These are phyloP conservation scores for Glebionis coronaria DNA, from an alignment of 129 eudicot species.

Conservation along the genomic window DNA sequence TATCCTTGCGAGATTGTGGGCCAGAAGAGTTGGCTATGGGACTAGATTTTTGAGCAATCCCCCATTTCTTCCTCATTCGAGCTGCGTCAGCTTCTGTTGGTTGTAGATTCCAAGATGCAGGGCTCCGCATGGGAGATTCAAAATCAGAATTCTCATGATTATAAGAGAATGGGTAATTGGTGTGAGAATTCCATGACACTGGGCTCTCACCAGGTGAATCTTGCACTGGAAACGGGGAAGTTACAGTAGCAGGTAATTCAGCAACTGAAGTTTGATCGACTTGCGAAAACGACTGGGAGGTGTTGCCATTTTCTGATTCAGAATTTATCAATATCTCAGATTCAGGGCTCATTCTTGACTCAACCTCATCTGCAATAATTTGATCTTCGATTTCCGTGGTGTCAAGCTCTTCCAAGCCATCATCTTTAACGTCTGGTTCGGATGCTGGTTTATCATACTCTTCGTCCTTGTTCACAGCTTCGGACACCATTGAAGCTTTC, in stretches of 20 bases:
- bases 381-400: conserved; percentile 30
- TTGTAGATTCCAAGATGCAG: conserved; percentile 83
- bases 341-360: conserved; percentile 43
- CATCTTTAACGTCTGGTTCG: conserved; percentile 33
- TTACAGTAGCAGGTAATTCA: conserved; percentile 41
- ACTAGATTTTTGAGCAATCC: conserved; percentile 65
- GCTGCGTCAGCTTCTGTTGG: conserved; percentile 72
- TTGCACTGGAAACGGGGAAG: conserved; percentile 33
- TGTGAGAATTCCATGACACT: conserved; percentile 61
- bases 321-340: conserved; percentile 52
- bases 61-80: conserved; percentile 93
- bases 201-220: conserved; percentile 82
- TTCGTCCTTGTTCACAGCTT: conserved; percentile 31
- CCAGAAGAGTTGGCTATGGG: conserved; percentile 46
- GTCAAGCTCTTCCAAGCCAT: conserved; percentile 47
- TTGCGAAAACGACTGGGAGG: conserved; percentile 37
- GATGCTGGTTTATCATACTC: conserved; percentile 21
- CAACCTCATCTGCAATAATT: conserved; percentile 35
- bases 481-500: conserved; percentile 41
- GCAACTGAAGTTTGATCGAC: conserved; percentile 39
- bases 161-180: conserved; percentile 55
- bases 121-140: conserved; percentile 70
- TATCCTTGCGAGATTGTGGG: conserved; percentile 56
- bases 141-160: conserved; percentile 57
- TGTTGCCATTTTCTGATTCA: conserved; percentile 66